Base-by-base conservation (phyloP, 2,329 filamentous ascomycete genomes). In the Dothistroma pini region DNA sequence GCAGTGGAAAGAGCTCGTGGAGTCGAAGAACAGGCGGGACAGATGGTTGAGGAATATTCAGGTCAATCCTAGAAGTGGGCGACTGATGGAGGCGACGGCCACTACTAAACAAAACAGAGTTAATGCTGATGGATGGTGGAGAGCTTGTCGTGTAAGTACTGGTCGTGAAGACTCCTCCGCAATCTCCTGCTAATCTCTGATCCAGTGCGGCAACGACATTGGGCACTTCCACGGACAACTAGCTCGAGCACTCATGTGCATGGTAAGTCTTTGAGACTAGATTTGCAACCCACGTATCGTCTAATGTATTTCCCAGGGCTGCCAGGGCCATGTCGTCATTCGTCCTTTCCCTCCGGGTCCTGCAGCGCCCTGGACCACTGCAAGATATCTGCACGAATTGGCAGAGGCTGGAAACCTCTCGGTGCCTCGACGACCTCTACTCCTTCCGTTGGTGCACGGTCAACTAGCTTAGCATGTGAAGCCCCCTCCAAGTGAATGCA, bases 1-100 rank as follows among this genome's bases (percentile, higher is more conserved):
- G 47, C 21, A 52, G 32, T 48, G 56, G 48, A 31, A 48, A 2
- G 21, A 50, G n/a, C 49, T 61, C 4, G 55, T 48, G 35, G n/a
- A 29, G 4, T 16, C 19, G 19, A 57, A 54, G 25, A 32, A 61
- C n/a, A 9, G 14, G 2, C 57, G 57, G 12, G 59, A 61, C 35
- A 16, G 52, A 4, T 61, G 54, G 54, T 41, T 61, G 25, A 48
- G 59, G 25, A 44, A 54, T n/a, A 61, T 56, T 22, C 47, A 10
- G 19, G 1, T 29, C 8, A 11, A 25, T 50, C 44, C 54, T 41
- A 6, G 12, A 21, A 19, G 35, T 3, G 10, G 31, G 50, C 21
- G 1, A 2, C 19, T 50, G 48, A 50, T 52, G 7, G 19, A 19
- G 16, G 58, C 58, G 10, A 51, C 22, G 1, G 25, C 29, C 7